Base-by-base conservation (phyloP, 495 filamentous ascomycete genomes). In the Lasiosphaeris hirsuta region DNA sequence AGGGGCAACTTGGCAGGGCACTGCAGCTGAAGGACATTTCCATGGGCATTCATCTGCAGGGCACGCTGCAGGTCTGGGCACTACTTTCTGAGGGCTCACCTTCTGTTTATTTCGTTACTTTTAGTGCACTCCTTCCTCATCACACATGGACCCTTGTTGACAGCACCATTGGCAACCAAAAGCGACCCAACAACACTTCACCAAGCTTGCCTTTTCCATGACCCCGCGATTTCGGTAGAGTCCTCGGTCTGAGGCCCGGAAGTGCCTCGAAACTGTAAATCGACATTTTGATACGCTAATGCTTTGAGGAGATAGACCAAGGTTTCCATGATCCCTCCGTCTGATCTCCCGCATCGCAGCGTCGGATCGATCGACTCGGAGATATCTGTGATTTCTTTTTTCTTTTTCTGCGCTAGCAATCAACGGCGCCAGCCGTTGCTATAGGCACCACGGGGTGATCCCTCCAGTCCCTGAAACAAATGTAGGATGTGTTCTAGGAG, bases 1-100 rank as follows among this genome's bases (percentile, higher is more conserved):
- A 60, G 54, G 64, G 64, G 59, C 35, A 30, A 11, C 51, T 58
- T 58, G 57, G 57, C 57, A 53, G 41, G 57, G 57, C 39, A 15
- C 49, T n/a, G 49, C 42, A 51, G 49, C 33, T 39, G 34, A 15
- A 36, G 7, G 23, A 3, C 46, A 17, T 11, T 18, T 41, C 7
- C 30, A 37, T n/a, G 8, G 14, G 13, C 54, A 40, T 59, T 55
- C 37, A 47, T 55, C 46, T 57, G 19, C 49, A 19, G 56, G 56
- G 57, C 50, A 47, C 51, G 14, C 41, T 57, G 58, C 55, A 57
- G 23, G 38, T 23, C 56, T 57, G 58, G 15, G 1, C 17, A 18
- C n/a, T 4, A 14, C 23, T 33, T 35, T 10, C 13, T 19, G 10
- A 36, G 3, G 7, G 11, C 39, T 15, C 39, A 41, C 39, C 10